phyloP scores from a whole-genome alignment of 345 rosid species.

The Melaleuca alternifolia region DNA sequence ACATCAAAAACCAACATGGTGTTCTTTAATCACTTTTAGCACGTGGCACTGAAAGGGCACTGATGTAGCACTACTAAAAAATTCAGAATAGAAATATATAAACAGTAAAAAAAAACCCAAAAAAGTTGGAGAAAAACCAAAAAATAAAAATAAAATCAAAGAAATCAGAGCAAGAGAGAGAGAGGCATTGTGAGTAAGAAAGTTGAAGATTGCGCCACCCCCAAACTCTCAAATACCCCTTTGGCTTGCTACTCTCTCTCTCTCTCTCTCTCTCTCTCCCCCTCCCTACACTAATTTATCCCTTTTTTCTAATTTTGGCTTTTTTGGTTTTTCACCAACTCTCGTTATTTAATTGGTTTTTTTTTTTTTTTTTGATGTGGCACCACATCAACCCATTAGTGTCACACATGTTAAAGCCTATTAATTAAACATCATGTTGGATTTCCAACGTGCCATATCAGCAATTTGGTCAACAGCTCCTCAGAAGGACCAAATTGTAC shows the following conservation, averaged over 20 bases:
- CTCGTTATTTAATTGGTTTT: neutral
- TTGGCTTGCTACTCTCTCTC: neutral
- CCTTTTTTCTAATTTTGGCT: neutral
- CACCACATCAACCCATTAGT: neutral
- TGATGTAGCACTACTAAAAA: neutral
- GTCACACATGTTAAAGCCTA: neutral
- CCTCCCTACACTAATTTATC: neutral
- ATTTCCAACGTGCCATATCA: neutral
- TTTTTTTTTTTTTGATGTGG: neutral
- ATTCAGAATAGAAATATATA: no score
- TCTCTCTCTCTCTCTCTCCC: neutral
- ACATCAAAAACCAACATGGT: neutral
- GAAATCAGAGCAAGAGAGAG: neutral
- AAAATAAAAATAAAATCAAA: neutral
- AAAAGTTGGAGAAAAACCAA: neutral
- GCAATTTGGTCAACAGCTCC: neutral
- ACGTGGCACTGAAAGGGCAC: neutral
- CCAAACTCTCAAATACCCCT: neutral
- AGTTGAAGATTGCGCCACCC: neutral
- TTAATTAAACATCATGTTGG: neutral
- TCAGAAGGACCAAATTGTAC: neutral
- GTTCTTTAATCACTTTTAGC: neutral
- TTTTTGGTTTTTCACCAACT: neutral
- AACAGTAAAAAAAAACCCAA: neutral
- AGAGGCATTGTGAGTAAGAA: neutral